These are phyloP conservation scores for Quercus aquifolioides DNA, from an alignment of 306 rosid species.

Conservation along the genomic window DNA sequence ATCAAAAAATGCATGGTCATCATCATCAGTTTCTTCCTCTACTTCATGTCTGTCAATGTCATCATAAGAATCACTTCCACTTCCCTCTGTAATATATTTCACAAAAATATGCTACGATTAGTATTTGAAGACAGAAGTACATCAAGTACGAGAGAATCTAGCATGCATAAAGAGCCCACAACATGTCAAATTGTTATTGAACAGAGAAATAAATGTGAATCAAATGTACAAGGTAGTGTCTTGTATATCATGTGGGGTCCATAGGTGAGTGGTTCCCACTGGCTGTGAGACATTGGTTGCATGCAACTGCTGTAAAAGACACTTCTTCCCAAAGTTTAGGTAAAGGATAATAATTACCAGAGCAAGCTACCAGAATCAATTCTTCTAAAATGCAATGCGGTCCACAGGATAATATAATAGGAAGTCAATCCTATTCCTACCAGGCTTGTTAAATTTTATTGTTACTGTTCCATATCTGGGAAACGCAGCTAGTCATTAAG, in stretches of 20 bases:
- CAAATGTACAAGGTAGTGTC: not conserved
- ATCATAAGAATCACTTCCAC: slow-evolving; percentile 73
- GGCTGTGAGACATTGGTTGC: too few relatives aligned
- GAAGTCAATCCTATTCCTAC: not conserved
- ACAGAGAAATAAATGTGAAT: not conserved
- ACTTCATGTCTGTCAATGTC: slow-evolving; percentile 70
- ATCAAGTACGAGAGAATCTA: not conserved
- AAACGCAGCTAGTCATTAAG: too few relatives aligned
- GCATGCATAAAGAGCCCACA: not conserved
- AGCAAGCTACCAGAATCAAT: not conserved
- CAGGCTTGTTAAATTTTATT: not conserved
- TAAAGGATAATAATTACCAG: not conserved
- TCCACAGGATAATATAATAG: not conserved
- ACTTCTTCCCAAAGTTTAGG: not conserved
- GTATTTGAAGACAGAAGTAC: not conserved
- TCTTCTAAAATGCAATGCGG: not conserved
- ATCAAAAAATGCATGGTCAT: slow-evolving; percentile 73
- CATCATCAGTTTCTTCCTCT: slow-evolving; percentile 71
- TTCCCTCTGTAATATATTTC: slow-evolving; percentile 52
- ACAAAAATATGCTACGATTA: not conserved
- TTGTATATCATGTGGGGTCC: too few relatives aligned
- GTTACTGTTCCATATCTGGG: too few relatives aligned
- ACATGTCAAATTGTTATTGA: not conserved
- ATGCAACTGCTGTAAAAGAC: too few relatives aligned
- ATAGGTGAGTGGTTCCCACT: too few relatives aligned